A percentile compares a stretch with the other conserved stretches of the same genome.
Conservation (phyloP, 192 early-diverging fungal species). For the Lunasporangiospora selenospora region DNA sequence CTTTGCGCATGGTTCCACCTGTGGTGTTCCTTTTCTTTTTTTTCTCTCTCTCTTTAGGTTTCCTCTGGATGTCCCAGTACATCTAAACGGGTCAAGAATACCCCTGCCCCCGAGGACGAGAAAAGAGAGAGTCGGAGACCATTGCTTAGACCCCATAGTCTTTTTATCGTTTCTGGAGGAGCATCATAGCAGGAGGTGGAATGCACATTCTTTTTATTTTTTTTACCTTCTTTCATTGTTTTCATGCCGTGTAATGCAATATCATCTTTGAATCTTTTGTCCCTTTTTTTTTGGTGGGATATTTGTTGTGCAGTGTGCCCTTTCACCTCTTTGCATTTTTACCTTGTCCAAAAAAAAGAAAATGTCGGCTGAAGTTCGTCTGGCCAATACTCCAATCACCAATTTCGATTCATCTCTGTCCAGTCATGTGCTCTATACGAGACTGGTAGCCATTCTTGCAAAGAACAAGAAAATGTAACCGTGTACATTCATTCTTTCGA, state of each 20-base stretch:
- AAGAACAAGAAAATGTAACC: conserved; percentile 30
- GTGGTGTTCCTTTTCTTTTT: background rate
- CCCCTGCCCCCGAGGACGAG: background rate
- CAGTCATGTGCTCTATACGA: conserved; percentile 21
- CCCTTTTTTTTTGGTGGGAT: background rate
- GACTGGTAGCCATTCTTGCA: conserved; percentile 20
- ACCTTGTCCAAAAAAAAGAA: too few species aligned
- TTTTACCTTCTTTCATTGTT: conserved; percentile 4
- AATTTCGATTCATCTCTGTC: conserved; percentile 29
- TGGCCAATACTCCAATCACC: conserved; percentile 38
- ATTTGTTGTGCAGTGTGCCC: background rate
- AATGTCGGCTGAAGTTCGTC: conserved; percentile 28
- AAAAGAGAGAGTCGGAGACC: background rate
- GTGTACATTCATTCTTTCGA: background rate
- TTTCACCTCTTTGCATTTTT: background rate
- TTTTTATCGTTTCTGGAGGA: too few species aligned
- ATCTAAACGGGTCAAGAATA: conserved; percentile 73
- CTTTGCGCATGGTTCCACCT: background rate
- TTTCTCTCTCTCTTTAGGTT: conserved; percentile 49
- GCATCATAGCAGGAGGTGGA: too few species aligned
- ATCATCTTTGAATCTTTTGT: background rate
- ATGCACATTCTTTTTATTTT: background rate
- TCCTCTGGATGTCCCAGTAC: conserved; percentile 90
- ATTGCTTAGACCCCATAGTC: too few species aligned
- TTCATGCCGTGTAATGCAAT: conserved; percentile 8